Base-by-base conservation (phyloP, 2,329 filamentous ascomycete species). In the Aspergillus piperis region DNA sequence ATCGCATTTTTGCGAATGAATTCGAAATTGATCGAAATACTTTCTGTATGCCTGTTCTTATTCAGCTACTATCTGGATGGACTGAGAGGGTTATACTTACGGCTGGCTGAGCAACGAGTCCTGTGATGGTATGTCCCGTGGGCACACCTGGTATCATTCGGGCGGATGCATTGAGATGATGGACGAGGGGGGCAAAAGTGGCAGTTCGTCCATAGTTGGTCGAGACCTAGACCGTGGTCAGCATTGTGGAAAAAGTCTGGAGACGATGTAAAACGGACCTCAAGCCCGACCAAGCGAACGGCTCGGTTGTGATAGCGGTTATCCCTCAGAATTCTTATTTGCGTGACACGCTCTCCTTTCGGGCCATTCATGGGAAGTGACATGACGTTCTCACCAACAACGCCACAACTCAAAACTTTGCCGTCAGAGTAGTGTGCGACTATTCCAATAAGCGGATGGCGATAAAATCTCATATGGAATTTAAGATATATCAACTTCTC, bases 161-260 rank as follows among this genome's bases (percentile, higher is more conserved):
- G 30, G 52, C 23, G 36, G 47, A 10, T 42, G 15, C 39, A 32
- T 41, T 42, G 21, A 58, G 38, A 41, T n/a, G 44, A 52, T 13
- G 48, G n/a, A 21, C 17, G 39, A 59, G 52, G 47, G 56, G 60
- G 36, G 56, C 56, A 11, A 62, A 55, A 21, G 36, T 56, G 23
- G 38, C 56, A 15, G 36, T 41, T 56, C 60, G 38, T 52, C 56
- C 44, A 48, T 58, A 56, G 52, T 59, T 62, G 17, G 60, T 62
- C 23, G 56, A 59, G 44, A 62, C 21, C 59, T 58, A 42, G 17
- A 44, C 42, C 32, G 44, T 23, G 19, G 36, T 61, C 55, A 61
- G 44, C 55, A 51, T 52, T 10, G 32, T 47, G 38, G 36, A 48
- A 11, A 11, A 30, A 54, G 19, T 5, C 23, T 52, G 51, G 30